A percentile compares a stretch with the other conserved stretches of the same genome.
Evolutionary conservation across 2,329 filamentous ascomycete genomes (phyloP).

Genomic region (Sarocladiaceae sp.): DNA sequence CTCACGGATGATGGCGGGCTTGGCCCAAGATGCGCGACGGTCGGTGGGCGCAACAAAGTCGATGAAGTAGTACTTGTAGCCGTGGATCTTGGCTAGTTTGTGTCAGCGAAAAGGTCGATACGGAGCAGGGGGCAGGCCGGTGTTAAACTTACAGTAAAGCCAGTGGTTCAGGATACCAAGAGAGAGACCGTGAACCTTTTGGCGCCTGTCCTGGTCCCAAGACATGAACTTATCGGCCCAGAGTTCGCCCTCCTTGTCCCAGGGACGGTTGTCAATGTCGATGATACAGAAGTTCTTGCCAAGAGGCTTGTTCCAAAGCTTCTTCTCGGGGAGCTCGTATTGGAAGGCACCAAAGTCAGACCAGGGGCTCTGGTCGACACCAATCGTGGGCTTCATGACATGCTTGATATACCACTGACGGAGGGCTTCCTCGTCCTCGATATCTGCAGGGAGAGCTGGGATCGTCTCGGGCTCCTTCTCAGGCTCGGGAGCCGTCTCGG

Average conservation of each 20-base stretch:
- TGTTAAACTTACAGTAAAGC: constrained; percentile 30
- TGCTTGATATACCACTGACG: constrained; percentile 28
- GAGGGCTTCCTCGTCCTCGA: constrained; percentile 18
- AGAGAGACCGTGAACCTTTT: constrained; percentile 31
- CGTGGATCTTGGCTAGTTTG: constrained; percentile 36
- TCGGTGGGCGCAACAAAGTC: constrained; percentile 32
- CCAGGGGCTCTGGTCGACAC: constrained; percentile 22
- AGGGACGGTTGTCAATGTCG: constrained; percentile 38
- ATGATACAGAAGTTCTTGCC: constrained; percentile 39
- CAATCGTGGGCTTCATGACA: constrained; percentile 25
- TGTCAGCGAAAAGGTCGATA: constrained; percentile 16
- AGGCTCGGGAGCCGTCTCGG: not conserved
- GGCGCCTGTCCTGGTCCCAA: constrained; percentile 24
- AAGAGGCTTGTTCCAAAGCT: constrained; percentile 27
- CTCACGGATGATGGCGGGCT: constrained; percentile 35
- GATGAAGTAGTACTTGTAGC: constrained; percentile 44
- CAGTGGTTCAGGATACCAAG: constrained; percentile 40
- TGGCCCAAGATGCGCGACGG: constrained; percentile 43
- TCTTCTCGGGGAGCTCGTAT: constrained; percentile 23
- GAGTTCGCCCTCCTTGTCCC: constrained; percentile 29
- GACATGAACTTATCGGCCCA: constrained; percentile 30
- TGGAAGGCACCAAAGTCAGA: constrained; percentile 27
- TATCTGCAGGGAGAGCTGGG: constrained; percentile 11
- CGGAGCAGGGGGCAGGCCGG: too few species aligned
- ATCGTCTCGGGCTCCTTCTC: constrained; percentile 12